Evolutionary conservation across 805 yeast species (phyloP).

Genomic region (Candida dajiaensis): DNA sequence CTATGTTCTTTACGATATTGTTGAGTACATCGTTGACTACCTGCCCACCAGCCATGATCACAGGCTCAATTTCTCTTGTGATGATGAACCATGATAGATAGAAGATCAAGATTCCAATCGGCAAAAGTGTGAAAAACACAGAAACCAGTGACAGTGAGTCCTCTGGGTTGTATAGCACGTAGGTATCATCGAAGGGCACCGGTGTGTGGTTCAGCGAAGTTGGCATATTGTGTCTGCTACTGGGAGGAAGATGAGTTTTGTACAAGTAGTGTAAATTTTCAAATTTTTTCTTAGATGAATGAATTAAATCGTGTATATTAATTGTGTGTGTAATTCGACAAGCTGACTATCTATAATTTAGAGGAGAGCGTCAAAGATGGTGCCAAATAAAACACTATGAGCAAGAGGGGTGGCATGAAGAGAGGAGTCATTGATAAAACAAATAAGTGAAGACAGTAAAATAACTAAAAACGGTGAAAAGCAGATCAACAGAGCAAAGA

Average conservation of each 20-base stretch:
- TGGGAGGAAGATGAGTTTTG: too few relatives aligned
- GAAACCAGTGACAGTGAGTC: slow-evolving; percentile 53
- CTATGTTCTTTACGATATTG: slow-evolving; percentile 53
- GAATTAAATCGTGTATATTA: neutral
- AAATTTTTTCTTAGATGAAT: too few relatives aligned
- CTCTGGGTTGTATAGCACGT: slow-evolving; percentile 67
- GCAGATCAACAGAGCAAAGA: neutral
- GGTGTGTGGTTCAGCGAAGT: slow-evolving; percentile 18
- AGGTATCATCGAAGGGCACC: slow-evolving; percentile 79
- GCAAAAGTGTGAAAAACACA: slow-evolving; percentile 75
- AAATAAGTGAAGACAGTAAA: neutral
- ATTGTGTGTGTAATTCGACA: too few relatives aligned
- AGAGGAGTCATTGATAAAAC: neutral
- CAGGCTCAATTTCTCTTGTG: slow-evolving; percentile 81
- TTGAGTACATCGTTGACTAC: slow-evolving; percentile 70
- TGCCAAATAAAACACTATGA: neutral
- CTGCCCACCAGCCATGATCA: slow-evolving; percentile 81
- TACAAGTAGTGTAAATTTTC: too few relatives aligned
- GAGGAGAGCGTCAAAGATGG: neutral
- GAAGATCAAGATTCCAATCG: slow-evolving; percentile 71
- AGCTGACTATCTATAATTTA: neutral
- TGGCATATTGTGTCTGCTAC: neutral
- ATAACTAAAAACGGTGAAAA: neutral
- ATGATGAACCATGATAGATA: slow-evolving; percentile 79
- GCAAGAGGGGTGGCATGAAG: neutral